These are phyloP conservation scores for Alternaria alternata DNA, from an alignment of 2,329 filamentous ascomycete genomes.

Conservation along the genomic window DNA sequence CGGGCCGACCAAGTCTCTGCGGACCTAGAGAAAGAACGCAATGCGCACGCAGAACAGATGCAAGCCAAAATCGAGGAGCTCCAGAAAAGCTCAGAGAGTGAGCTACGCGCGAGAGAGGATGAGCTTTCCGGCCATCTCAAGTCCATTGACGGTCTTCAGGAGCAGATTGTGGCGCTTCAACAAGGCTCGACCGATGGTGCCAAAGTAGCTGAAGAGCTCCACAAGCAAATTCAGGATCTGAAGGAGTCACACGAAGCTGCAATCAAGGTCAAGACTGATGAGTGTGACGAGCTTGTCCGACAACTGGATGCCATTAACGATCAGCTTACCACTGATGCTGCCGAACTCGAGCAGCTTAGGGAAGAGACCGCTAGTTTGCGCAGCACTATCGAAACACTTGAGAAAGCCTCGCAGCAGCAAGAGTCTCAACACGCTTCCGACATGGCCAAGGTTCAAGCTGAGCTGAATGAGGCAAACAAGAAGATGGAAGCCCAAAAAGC, in stretches of 20 bases:
- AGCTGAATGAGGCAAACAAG: conserved; percentile 38
- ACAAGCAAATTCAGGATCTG: conserved; percentile 43
- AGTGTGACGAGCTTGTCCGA: conserved; percentile 44
- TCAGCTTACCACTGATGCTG: conserved; percentile 42
- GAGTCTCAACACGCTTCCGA: conserved; percentile 35
- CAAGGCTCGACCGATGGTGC: conserved; percentile 47
- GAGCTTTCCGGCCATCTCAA: conserved; percentile 42
- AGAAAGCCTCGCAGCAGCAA: conserved; percentile 40
- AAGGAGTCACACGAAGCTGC: conserved; percentile 42
- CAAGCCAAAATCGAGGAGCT: conserved; percentile 41
- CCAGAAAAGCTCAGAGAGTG: conserved; percentile 33
- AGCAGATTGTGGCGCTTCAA: conserved; percentile 42
- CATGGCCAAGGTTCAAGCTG: conserved; percentile 34
- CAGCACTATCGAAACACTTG: conserved; percentile 45
- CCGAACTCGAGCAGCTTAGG: conserved; percentile 37
- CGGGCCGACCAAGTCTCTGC: conserved; percentile 39
- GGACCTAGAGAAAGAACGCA: conserved; percentile 42
- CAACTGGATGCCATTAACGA: conserved; percentile 48
- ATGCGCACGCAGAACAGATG: conserved; percentile 34
- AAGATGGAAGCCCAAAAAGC: conserved; percentile 36
- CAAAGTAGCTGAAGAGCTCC: conserved; percentile 41
- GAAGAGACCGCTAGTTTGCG: conserved; percentile 39
- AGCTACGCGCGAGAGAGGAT: conserved; percentile 36
- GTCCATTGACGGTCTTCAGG: conserved; percentile 44
- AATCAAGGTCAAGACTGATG: conserved; percentile 38